Conservation (phyloP, 257 asterid species). For the Ocimum tenuiflorum region DNA sequence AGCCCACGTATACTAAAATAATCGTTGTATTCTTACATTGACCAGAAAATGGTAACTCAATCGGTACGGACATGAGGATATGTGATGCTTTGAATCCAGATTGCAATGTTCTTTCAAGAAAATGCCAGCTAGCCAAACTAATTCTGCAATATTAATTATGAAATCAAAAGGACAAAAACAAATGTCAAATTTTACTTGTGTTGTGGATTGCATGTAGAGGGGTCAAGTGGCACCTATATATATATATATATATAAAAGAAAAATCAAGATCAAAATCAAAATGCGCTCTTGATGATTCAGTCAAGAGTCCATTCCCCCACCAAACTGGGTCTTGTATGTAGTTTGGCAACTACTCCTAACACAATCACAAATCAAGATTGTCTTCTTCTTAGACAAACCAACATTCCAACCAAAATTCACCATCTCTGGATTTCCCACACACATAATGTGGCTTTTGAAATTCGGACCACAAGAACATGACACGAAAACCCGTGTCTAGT, state of each 20-base stretch:
- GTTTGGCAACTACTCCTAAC: not conserved
- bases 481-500: not conserved
- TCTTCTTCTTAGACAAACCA: not conserved
- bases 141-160: not conserved
- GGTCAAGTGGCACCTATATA: too few relatives aligned
- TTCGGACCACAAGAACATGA: not conserved
- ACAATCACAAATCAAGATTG: not conserved
- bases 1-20: not conserved
- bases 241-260: too few relatives aligned
- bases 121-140: not conserved
- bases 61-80: not conserved
- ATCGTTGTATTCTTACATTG: not conserved
- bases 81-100: slow-evolving; percentile 10
- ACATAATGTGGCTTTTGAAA: not conserved
- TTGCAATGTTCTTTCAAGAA: not conserved
- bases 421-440: not conserved
- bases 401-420: not conserved
- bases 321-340: not conserved
- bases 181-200: not conserved
- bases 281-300: not conserved
- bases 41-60: not conserved
- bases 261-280: not conserved
- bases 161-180: not conserved
- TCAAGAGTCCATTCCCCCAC: slow-evolving; percentile 2
- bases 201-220: slow-evolving; percentile 24